Conservation (phyloP, 805 yeast species). For the Starmerella geochares region DNA sequence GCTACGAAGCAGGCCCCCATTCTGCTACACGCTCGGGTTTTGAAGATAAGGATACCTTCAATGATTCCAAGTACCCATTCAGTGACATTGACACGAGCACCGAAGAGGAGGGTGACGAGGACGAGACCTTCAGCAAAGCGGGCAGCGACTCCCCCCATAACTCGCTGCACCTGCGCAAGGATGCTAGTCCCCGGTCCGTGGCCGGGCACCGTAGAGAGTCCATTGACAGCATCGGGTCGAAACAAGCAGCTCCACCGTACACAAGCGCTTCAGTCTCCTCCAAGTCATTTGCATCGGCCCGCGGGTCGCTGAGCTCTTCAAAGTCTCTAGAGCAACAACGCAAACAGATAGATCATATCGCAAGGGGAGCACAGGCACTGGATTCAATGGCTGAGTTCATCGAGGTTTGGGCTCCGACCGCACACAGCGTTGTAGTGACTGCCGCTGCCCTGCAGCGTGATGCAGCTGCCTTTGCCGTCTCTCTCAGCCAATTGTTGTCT, state of each 20-base stretch:
- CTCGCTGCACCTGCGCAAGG: neutral
- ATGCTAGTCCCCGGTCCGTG: neutral
- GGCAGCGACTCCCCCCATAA: neutral
- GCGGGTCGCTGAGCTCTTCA: neutral
- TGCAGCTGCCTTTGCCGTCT: constrained; percentile 16
- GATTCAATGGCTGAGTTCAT: constrained; percentile 15
- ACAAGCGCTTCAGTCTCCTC: neutral
- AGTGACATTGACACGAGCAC: constrained; percentile 3
- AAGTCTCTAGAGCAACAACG: neutral
- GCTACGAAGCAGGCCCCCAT: neutral
- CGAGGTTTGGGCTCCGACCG: constrained; percentile 21
- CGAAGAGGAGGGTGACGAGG: constrained; percentile 1
- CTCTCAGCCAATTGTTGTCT: neutral
- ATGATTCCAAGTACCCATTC: constrained; percentile 1
- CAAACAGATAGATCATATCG: constrained; percentile 11
- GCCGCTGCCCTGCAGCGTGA: constrained; percentile 21
- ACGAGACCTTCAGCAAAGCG: neutral
- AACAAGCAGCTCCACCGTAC: neutral
- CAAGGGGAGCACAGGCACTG: constrained; percentile 9
- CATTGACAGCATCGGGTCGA: neutral
- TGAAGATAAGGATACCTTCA: neutral
- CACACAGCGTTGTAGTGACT: constrained; percentile 16
- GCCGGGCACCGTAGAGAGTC: neutral
- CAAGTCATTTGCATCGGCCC: constrained; percentile 1
- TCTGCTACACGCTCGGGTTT: neutral